Evolutionary conservation across 768 basidiomycete genomes (phyloP).

Genomic region (Dictyophora rubrovolvata): DNA sequence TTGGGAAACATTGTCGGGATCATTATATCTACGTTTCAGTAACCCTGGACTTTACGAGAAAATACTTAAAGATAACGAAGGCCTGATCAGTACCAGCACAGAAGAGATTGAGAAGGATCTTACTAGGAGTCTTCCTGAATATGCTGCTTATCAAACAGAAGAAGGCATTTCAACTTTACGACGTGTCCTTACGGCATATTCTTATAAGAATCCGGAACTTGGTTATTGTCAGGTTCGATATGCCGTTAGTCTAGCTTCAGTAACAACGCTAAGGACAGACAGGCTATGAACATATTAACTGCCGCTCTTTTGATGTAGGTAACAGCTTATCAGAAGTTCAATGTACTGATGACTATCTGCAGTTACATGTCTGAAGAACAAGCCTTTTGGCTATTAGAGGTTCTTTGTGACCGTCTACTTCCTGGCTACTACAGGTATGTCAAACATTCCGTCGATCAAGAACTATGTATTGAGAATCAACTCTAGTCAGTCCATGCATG

Average conservation of each 20-base stretch:
- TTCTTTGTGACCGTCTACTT: constrained; percentile 86
- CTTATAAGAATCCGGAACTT: constrained; percentile 86
- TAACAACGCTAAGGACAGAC: neutral
- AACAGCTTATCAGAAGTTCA: neutral
- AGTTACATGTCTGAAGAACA: constrained; percentile 99
- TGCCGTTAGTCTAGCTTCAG: neutral
- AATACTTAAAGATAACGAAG: constrained; percentile 67
- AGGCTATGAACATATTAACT: constrained; percentile 97
- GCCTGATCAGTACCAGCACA: constrained; percentile 75
- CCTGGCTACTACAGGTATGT: constrained; percentile 94
- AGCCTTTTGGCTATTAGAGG: constrained; percentile 93
- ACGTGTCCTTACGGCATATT: constrained; percentile 89
- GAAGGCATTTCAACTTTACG: constrained; percentile 79
- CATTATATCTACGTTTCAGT: constrained; percentile 78
- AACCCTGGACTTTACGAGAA: constrained; percentile 76
- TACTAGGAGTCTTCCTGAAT: constrained; percentile 92
- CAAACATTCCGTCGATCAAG: neutral
- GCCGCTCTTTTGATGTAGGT: constrained; percentile 88
- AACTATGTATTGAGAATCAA: neutral
- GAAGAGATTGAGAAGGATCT: constrained; percentile 99
- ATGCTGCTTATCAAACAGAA: constrained; percentile 87
- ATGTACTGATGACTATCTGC: constrained; percentile 8
- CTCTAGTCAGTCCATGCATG: constrained; percentile 90
- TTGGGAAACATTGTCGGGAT: constrained; percentile 96
- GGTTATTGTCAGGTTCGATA: constrained; percentile 82